Conservation (phyloP, 345 rosid species). For the Passiflora organensis region DNA sequence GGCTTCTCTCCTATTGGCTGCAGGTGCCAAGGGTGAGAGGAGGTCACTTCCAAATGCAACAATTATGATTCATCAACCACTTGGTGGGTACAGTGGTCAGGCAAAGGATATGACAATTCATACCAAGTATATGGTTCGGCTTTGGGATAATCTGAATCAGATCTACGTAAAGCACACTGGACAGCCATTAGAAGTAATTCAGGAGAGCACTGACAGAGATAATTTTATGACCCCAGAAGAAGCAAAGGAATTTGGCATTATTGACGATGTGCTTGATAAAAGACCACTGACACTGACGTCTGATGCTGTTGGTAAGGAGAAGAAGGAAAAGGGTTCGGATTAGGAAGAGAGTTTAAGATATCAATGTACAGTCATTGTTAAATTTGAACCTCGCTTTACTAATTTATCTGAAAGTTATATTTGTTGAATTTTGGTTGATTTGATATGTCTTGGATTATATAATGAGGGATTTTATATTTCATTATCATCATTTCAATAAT, state of each 20-base stretch:
- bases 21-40: conserved; percentile 90
- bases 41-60: conserved; percentile 93
- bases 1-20: conserved; percentile 93
- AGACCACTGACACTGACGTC: conserved; percentile 75
- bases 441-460: too few relatives aligned
- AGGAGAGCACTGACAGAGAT: conserved; percentile 93
- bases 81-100: conserved; percentile 96
- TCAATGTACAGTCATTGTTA: conserved; percentile 1
- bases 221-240: conserved; percentile 91
- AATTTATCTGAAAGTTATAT: too few relatives aligned
- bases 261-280: conserved; percentile 88
- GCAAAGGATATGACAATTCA: conserved; percentile 92
- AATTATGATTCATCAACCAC: too few relatives aligned
- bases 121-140: conserved; percentile 85
- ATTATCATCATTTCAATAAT: too few relatives aligned
- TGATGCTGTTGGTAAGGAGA: conserved; percentile 65
- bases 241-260: conserved; percentile 88
- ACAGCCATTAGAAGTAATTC: conserved; percentile 62
- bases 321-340: conserved; percentile 53
- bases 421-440: too few relatives aligned
- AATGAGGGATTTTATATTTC: too few relatives aligned
- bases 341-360: conserved; percentile 25
- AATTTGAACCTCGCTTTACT: too few relatives aligned
- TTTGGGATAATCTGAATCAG: conserved; percentile 80
- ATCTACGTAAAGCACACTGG: conserved; percentile 77